Conservation (phyloP, 2,329 filamentous ascomycete species). For the Calonectria montana region DNA sequence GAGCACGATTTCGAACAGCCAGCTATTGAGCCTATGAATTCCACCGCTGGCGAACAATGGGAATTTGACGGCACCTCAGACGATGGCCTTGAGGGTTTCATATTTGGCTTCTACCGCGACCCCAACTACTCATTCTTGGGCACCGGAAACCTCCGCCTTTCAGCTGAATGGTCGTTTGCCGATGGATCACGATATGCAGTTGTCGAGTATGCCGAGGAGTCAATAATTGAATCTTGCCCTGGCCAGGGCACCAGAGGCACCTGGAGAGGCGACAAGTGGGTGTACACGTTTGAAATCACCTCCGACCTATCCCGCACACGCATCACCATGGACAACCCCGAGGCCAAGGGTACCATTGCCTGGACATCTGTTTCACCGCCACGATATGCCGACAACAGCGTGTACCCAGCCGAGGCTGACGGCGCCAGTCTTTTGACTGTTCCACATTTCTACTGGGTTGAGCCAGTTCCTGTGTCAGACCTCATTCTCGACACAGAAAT, state of each 20-base stretch:
- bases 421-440: not conserved
- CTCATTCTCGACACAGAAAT: not conserved
- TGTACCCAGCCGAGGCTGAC: not conserved
- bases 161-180: not conserved
- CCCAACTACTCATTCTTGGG: not conserved
- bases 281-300: constrained; percentile 14
- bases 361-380: not conserved
- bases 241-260: constrained; percentile 4
- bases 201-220: constrained; percentile 1
- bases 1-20: not conserved
- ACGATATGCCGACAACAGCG: not conserved
- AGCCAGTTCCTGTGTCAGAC: not conserved
- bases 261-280: constrained; percentile 9
- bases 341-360: not conserved
- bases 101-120: not conserved
- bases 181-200: not conserved
- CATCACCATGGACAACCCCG: not conserved
- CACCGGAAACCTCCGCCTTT: not conserved
- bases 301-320: not conserved
- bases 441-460: not conserved
- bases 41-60: not conserved
- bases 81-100: not conserved
- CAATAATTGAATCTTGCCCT: constrained; percentile 13
- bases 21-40: not conserved
- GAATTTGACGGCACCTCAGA: not conserved